Conservation (phyloP, 192 early-diverging fungal genomes). For the Entomortierella parvispora region DNA sequence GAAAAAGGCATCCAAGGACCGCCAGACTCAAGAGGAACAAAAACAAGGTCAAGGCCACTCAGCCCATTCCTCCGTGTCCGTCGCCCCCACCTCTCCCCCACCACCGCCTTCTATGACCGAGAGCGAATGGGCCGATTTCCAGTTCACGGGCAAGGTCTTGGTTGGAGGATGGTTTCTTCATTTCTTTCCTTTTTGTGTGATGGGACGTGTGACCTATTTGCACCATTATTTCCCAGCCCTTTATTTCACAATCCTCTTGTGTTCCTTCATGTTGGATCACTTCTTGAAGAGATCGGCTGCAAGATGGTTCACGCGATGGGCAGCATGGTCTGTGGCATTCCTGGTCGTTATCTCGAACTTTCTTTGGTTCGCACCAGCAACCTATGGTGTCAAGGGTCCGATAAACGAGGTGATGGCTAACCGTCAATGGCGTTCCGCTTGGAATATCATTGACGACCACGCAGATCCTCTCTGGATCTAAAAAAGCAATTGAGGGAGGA, state of each 20-base stretch:
- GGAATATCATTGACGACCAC: conserved; percentile 10
- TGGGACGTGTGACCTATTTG: conserved; percentile 94
- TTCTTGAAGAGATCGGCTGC: conserved; percentile 30
- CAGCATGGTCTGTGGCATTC: conserved; percentile 37
- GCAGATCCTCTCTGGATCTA: not conserved
- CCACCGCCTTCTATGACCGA: conserved; percentile 40
- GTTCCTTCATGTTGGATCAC: conserved; percentile 81
- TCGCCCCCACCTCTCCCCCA: too few relatives aligned
- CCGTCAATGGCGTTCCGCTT: conserved; percentile 39
- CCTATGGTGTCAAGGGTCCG: conserved; percentile 66
- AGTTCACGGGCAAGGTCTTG: conserved; percentile 74
- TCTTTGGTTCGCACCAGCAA: conserved; percentile 60
- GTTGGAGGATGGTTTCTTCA: conserved; percentile 89
- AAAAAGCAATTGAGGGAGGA: too few relatives aligned
- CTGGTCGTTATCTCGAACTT: conserved; percentile 40
- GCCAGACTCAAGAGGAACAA: too few relatives aligned
- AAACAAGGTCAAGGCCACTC: too few relatives aligned
- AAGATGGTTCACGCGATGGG: not conserved
- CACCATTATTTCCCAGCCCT: conserved; percentile 97
- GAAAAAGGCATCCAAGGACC: too few relatives aligned
- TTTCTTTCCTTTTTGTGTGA: conserved; percentile 92
- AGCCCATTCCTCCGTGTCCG: too few relatives aligned
- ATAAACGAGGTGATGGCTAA: conserved; percentile 49
- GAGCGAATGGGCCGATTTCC: conserved; percentile 73
- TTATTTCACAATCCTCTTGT: conserved; percentile 90